phyloP scores from a whole-genome alignment of 768 basidiomycete species.

The Termitomyces sp. region DNA sequence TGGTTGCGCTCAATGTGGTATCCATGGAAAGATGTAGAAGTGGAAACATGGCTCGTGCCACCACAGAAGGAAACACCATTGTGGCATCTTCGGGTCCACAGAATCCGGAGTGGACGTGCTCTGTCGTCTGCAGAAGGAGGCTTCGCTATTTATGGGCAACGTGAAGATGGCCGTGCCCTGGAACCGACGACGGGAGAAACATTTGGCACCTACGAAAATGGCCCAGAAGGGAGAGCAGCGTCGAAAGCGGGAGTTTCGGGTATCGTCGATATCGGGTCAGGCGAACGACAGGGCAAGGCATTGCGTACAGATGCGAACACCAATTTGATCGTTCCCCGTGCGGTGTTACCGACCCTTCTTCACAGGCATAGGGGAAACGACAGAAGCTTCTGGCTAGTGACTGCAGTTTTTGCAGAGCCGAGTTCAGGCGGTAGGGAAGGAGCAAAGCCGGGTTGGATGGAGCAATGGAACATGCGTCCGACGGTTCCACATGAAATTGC shows the following conservation, averaged over 20 bases:
- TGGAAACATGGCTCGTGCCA: slow-evolving; percentile 73
- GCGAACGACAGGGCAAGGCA: slow-evolving; percentile 30
- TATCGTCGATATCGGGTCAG: slow-evolving; percentile 42
- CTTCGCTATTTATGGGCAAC: slow-evolving; percentile 67
- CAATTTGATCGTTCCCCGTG: slow-evolving; percentile 13
- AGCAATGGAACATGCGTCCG: slow-evolving; percentile 5
- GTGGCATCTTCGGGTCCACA: slow-evolving; percentile 69
- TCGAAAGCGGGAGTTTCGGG: slow-evolving; percentile 61
- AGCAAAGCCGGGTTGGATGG: slow-evolving; percentile 4
- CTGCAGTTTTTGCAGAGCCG: slow-evolving; percentile 24
- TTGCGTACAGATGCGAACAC: slow-evolving; percentile 68
- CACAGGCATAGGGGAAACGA: slow-evolving; percentile 37
- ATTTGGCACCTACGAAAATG: slow-evolving; percentile 46
- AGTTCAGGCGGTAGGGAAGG: background rate
- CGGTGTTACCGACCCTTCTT: slow-evolving; percentile 61
- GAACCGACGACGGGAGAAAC: slow-evolving; percentile 36
- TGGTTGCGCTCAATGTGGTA: slow-evolving; percentile 70
- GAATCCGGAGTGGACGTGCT: slow-evolving; percentile 44
- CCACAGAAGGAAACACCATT: slow-evolving; percentile 49
- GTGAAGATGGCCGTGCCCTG: slow-evolving; percentile 52
- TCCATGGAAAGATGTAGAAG: slow-evolving; percentile 66
- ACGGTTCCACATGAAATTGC: slow-evolving; percentile 1
- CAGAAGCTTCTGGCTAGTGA: slow-evolving; percentile 51
- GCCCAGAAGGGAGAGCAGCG: slow-evolving; percentile 42
- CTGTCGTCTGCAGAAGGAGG: slow-evolving; percentile 63